A percentile compares a stretch with the other conserved stretches of the same genome.
Evolutionary conservation across 2,329 filamentous ascomycete genomes (phyloP).

Genomic region (Penicillium sp.): DNA sequence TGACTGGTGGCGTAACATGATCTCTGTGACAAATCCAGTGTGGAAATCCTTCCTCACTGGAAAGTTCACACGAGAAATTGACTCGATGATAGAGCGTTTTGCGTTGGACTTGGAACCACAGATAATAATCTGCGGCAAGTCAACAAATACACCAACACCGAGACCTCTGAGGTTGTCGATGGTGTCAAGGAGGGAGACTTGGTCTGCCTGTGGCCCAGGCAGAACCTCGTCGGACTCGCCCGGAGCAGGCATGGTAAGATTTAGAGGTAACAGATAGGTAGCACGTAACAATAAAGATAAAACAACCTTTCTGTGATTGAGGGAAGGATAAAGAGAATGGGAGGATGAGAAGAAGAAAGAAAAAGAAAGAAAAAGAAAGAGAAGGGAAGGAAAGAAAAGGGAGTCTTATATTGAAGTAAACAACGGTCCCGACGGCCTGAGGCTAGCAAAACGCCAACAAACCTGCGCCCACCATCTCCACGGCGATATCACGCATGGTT

Average conservation of each 20-base stretch:
- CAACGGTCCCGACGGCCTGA: too few species aligned
- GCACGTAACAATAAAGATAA: background rate
- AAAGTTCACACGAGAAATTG: conserved; percentile 61
- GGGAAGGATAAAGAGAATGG: background rate
- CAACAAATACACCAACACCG: conserved; percentile 50
- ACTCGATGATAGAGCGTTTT: conserved; percentile 56
- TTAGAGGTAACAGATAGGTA: background rate
- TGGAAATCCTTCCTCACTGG: conserved; percentile 52
- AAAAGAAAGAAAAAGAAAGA: background rate
- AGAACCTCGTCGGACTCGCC: background rate
- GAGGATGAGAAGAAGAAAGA: background rate
- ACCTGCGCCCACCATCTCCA: too few species aligned
- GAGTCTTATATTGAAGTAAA: too few species aligned
- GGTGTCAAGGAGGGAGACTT: conserved; percentile 48
- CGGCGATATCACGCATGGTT: too few species aligned
- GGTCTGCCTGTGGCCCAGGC: background rate
- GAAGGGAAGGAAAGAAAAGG: background rate
- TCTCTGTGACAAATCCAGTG: conserved; percentile 61
- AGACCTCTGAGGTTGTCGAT: conserved; percentile 54
- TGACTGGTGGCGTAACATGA: conserved; percentile 51
- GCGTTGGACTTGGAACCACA: conserved; percentile 61
- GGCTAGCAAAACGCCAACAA: too few species aligned
- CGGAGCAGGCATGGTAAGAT: background rate
- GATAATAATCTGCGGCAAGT: conserved; percentile 57
- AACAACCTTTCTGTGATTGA: background rate